A percentile compares a stretch with the other conserved stretches of the same genome.
Evolutionary conservation across 2,329 filamentous ascomycete species (phyloP).

Genomic region (Septoria linicola): DNA sequence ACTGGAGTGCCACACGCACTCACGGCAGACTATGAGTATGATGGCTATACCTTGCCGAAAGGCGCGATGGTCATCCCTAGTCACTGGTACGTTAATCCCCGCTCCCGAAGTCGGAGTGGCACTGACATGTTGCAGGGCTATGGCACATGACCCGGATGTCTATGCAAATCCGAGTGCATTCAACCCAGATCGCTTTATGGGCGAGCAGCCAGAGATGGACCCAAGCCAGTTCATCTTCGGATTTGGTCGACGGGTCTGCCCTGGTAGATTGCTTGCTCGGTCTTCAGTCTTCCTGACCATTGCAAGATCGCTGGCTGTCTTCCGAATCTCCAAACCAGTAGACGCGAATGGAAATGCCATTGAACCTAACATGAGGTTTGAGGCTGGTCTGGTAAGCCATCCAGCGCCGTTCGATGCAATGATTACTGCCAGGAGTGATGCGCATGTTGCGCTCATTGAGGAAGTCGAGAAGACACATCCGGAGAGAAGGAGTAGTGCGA

Average conservation of each 20-base stretch:
- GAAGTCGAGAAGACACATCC: constrained; percentile 19
- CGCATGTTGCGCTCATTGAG: constrained; percentile 16
- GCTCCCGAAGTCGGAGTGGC: neutral
- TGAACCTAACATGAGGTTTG: constrained; percentile 11
- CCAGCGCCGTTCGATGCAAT: constrained; percentile 18
- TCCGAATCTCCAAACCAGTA: constrained; percentile 19
- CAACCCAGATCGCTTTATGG: constrained; percentile 28
- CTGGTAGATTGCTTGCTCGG: constrained; percentile 22
- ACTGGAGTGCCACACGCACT: constrained; percentile 44
- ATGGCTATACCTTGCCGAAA: constrained; percentile 45
- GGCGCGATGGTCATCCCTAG: constrained; percentile 42
- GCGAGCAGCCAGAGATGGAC: constrained; percentile 26
- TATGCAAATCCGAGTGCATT: constrained; percentile 9
- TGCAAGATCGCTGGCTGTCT: constrained; percentile 16
- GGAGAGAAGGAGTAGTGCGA: constrained; percentile 17
- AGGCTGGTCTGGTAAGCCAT: constrained; percentile 22
- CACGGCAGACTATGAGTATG: constrained; percentile 42
- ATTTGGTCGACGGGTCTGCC: constrained; percentile 26
- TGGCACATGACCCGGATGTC: constrained; percentile 4
- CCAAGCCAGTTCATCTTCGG: constrained; percentile 24
- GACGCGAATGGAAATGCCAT: constrained; percentile 14
- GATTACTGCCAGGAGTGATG: constrained; percentile 16
- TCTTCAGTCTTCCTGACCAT: constrained; percentile 22
- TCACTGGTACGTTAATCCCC: constrained; percentile 33
- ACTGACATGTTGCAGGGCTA: constrained; percentile 1